Conservation (phyloP, 2,329 filamentous ascomycete genomes). For the Thyridium curvatum region DNA sequence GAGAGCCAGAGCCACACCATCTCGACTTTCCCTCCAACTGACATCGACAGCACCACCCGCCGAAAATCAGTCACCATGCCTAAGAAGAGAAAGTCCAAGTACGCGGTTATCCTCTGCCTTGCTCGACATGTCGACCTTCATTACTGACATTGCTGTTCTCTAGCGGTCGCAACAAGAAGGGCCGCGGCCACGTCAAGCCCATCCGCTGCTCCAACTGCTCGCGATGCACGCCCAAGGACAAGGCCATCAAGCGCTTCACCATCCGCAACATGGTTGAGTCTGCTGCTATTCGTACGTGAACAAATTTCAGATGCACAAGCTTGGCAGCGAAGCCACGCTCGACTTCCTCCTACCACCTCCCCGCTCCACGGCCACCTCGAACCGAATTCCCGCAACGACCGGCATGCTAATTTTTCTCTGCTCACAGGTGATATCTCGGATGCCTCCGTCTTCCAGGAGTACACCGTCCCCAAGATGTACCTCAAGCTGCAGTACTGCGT, state of each 20-base stretch:
- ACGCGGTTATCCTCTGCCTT: slow-evolving; percentile 20
- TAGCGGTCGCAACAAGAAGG: slow-evolving; percentile 99
- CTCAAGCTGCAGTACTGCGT: slow-evolving; percentile 99
- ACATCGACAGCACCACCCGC: slow-evolving; percentile 3
- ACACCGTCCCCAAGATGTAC: slow-evolving; percentile 99
- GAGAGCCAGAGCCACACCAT: background rate
- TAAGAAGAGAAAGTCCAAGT: slow-evolving; percentile 42
- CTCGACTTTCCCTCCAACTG: background rate
- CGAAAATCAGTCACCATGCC: slow-evolving; percentile 12
- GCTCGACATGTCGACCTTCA: background rate
- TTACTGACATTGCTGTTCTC: slow-evolving; percentile 5
- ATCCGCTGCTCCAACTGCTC: slow-evolving; percentile 74
- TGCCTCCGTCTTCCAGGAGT: slow-evolving; percentile 98
- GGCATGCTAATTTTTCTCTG: slow-evolving; percentile 7
- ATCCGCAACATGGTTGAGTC: slow-evolving; percentile 99
- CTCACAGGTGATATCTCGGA: slow-evolving; percentile 96
- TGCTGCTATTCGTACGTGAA: slow-evolving; percentile 91
- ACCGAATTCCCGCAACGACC: background rate
- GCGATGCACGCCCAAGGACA: slow-evolving; percentile 96
- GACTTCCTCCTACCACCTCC: background rate
- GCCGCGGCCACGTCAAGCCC: slow-evolving; percentile 99
- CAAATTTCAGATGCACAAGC: too few relatives aligned
- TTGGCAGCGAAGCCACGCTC: too few relatives aligned
- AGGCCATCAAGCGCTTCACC: slow-evolving; percentile 99
- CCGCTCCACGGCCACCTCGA: background rate